phyloP scores from a whole-genome alignment of 306 rosid genomes.

The Abrus pulchellus region DNA sequence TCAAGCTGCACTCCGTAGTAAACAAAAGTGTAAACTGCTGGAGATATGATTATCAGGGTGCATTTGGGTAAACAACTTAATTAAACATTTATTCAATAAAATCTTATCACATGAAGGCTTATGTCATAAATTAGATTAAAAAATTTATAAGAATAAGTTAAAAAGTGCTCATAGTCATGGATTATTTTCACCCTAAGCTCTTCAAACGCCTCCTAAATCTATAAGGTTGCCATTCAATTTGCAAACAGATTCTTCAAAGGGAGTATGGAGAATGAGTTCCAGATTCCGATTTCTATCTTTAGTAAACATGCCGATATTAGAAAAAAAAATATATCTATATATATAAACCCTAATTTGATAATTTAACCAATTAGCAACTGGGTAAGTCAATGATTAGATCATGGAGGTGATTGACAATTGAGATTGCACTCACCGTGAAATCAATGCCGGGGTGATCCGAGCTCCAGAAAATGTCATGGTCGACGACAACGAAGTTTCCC shows the following conservation, averaged over 20 bases:
- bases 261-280: not conserved
- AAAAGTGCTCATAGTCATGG: too few relatives aligned
- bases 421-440: conserved; percentile 62
- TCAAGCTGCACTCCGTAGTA: conserved; percentile 23
- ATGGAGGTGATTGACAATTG: not conserved
- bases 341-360: not conserved
- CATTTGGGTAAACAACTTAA: too few relatives aligned
- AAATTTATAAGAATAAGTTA: too few relatives aligned
- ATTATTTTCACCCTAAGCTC: too few relatives aligned
- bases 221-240: conserved; percentile 1
- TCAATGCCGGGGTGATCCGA: conserved; percentile 97
- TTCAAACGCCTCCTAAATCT: too few relatives aligned
- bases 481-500: conserved; percentile 94
- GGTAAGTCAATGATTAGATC: conserved; percentile 22
- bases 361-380: conserved; percentile 22
- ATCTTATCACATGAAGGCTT: too few relatives aligned
- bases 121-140: too few relatives aligned
- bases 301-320: too few relatives aligned
- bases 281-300: not conserved
- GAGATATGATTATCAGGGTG: not conserved
- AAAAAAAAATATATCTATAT: too few relatives aligned
- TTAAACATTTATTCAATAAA: too few relatives aligned
- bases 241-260: conserved; percentile 10
- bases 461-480: conserved; percentile 95
- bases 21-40: conserved; percentile 1